Conservation (phyloP, 2,329 filamentous ascomycete genomes). For the Penicillium griseofulvum region DNA sequence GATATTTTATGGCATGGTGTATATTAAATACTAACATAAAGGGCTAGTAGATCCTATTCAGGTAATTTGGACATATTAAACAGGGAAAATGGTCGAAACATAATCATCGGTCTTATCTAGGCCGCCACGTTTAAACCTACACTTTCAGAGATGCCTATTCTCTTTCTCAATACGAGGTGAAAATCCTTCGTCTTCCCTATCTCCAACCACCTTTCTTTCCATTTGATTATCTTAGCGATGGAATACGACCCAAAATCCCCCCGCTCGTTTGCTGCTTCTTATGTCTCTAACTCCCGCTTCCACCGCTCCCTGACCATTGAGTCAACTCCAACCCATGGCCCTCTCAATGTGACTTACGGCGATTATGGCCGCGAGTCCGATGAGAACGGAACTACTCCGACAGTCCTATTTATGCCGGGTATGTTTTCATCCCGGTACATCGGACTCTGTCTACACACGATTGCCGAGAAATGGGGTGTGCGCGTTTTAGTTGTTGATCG, state of each 20-base stretch:
- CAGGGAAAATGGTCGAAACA: neutral
- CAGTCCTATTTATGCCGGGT: conserved; percentile 1
- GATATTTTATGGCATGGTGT: neutral
- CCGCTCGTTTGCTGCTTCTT: neutral
- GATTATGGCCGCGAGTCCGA: conserved; percentile 1
- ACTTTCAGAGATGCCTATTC: neutral
- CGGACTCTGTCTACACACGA: neutral
- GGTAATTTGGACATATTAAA: neutral
- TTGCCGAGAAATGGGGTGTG: conserved; percentile 7
- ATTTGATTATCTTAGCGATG: neutral
- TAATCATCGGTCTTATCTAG: neutral
- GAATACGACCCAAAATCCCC: neutral
- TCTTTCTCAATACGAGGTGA: neutral
- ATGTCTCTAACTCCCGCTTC: conserved; percentile 5
- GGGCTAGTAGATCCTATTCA: neutral
- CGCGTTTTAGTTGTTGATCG: conserved; percentile 7
- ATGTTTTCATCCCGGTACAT: conserved; percentile 6
- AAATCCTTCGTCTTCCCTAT: neutral
- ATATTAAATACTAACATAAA: neutral
- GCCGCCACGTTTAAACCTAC: neutral
- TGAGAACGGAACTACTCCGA: neutral
- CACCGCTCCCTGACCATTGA: conserved; percentile 5
- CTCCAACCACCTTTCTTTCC: too few relatives aligned
- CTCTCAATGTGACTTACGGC: conserved; percentile 5
- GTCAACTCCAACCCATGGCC: conserved; percentile 1